phyloP scores from a whole-genome alignment of 805 yeast species.

The Nakazawaea peltata region DNA sequence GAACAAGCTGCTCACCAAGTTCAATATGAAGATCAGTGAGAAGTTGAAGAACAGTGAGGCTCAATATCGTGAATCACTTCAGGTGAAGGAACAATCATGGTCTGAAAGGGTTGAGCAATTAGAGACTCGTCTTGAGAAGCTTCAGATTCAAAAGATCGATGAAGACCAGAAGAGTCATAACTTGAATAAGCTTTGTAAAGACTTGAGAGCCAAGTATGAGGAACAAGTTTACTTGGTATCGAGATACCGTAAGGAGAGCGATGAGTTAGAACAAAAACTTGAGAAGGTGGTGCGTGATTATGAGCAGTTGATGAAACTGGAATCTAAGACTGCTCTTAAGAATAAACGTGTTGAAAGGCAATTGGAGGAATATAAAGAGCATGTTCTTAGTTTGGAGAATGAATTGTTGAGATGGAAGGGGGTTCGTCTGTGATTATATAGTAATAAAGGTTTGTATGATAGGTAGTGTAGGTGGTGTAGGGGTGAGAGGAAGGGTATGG shows the following conservation, averaged over 20 bases:
- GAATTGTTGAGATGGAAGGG: slow-evolving; percentile 47
- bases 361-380: slow-evolving; percentile 45
- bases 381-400: slow-evolving; percentile 40
- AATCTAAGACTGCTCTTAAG: slow-evolving; percentile 33
- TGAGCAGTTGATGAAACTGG: slow-evolving; percentile 32
- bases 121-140: slow-evolving; percentile 39
- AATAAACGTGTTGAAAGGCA: slow-evolving; percentile 48
- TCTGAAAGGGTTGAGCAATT: slow-evolving; percentile 43
- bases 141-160: slow-evolving; percentile 41
- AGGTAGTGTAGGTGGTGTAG: too few relatives aligned
- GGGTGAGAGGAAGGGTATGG: too few relatives aligned
- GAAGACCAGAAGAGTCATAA: slow-evolving; percentile 40
- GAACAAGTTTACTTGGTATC: slow-evolving; percentile 42
- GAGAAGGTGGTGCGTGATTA: slow-evolving; percentile 35
- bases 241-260: slow-evolving; percentile 51
- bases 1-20: slow-evolving; percentile 52
- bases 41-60: slow-evolving; percentile 39
- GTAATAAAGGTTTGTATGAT: too few relatives aligned
- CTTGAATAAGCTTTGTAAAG: slow-evolving; percentile 46
- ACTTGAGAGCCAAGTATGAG: slow-evolving; percentile 41
- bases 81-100: slow-evolving; percentile 47
- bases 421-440: background rate
- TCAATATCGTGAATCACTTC: slow-evolving; percentile 44
- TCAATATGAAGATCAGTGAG: slow-evolving; percentile 39
- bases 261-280: slow-evolving; percentile 44